Conservation (phyloP, 2,329 filamentous ascomycete genomes). For the Fusarium xylarioides region DNA sequence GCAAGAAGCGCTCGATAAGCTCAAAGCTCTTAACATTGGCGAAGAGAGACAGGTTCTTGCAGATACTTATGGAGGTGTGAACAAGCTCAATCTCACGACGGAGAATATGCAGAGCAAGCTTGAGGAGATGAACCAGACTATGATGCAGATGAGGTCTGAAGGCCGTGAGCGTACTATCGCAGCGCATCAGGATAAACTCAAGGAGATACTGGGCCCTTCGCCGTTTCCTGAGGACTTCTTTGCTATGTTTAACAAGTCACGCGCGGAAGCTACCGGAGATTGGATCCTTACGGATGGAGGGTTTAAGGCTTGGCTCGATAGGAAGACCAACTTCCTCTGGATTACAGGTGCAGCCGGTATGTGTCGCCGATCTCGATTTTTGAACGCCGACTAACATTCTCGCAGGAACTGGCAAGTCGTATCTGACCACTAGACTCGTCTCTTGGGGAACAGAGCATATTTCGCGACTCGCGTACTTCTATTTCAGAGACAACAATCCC, state of each 20-base stretch:
- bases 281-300: constrained; percentile 55
- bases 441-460: constrained; percentile 49
- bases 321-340: constrained; percentile 54
- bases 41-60: constrained; percentile 56
- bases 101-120: constrained; percentile 49
- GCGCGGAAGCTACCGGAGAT: constrained; percentile 55
- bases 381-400: not conserved
- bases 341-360: constrained; percentile 55
- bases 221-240: constrained; percentile 55
- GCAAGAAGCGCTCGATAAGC: constrained; percentile 50
- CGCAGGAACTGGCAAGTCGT: constrained; percentile 56
- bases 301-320: constrained; percentile 51
- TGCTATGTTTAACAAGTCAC: constrained; percentile 51
- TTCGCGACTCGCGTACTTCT: constrained; percentile 55
- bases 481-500: constrained; percentile 58
- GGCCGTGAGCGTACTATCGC: constrained; percentile 46
- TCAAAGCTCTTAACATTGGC: constrained; percentile 52
- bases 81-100: constrained; percentile 48
- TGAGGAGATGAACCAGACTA: constrained; percentile 48
- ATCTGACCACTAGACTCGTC: constrained; percentile 55
- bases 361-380: not conserved
- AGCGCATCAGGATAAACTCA: constrained; percentile 50
- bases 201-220: constrained; percentile 53
- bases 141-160: constrained; percentile 48
- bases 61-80: constrained; percentile 53